Percentiles rank a stretch among this genome's conserved stretches.
phyloP scores from a whole-genome alignment of 1,284 basidiomycete species.

The Papiliotrema fonsecae region DNA sequence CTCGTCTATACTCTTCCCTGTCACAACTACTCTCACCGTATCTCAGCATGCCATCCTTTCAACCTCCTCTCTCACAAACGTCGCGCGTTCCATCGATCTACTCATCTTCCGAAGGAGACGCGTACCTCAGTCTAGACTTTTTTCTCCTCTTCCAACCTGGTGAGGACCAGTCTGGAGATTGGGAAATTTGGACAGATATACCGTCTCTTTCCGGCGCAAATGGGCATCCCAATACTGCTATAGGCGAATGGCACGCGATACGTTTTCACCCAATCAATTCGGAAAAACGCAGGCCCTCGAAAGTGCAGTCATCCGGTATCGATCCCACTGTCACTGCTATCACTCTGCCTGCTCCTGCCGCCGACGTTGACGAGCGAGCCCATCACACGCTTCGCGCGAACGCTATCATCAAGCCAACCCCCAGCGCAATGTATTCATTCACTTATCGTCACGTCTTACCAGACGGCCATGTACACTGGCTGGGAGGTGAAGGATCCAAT shows the following conservation, averaged over 20 bases:
- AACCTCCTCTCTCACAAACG: conserved; percentile 19
- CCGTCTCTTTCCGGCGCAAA: too few species aligned
- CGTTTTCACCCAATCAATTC: conserved; percentile 3
- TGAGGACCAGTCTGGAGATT: conserved; percentile 18
- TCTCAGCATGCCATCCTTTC: conserved; percentile 23
- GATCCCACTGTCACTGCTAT: not conserved
- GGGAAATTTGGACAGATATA: conserved; percentile 33
- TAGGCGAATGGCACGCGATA: conserved; percentile 21
- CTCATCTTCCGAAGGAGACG: conserved; percentile 1
- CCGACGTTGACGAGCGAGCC: not conserved
- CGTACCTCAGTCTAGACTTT: conserved; percentile 18
- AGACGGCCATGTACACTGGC: conserved; percentile 22
- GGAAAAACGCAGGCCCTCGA: not conserved
- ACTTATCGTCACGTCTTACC: conserved; percentile 21
- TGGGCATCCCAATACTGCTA: too few species aligned
- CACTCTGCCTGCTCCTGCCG: too few species aligned
- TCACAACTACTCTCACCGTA: too few species aligned
- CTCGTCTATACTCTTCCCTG: too few species aligned
- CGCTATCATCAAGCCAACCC: conserved; percentile 3
- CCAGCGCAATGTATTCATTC: conserved; percentile 14
- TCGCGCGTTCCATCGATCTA: conserved; percentile 7
- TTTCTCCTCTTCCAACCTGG: conserved; percentile 8
- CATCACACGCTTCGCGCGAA: not conserved
- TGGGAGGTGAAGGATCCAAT: conserved; percentile 24
- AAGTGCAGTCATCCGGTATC: too few species aligned